A percentile compares a stretch with the other conserved stretches of the same genome.
These are phyloP conservation scores for Silene conica DNA, from an alignment of 148 eudicot genomes.

Conservation along the genomic window DNA sequence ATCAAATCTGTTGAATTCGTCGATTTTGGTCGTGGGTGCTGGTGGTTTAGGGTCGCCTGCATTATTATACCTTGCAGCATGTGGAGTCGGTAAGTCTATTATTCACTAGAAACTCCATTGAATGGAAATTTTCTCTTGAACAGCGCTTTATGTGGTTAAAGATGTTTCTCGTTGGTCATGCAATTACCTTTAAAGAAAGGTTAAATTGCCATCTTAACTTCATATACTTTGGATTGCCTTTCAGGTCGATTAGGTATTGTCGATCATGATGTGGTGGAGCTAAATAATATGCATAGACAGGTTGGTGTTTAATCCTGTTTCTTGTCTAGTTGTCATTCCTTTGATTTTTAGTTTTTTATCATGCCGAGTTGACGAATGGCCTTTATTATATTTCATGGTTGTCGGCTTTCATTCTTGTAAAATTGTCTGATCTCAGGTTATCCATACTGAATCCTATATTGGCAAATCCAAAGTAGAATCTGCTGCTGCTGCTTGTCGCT, in stretches of 20 bases:
- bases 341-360: not conserved
- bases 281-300: constrained; percentile 98
- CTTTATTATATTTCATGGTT: not conserved
- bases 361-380: not conserved
- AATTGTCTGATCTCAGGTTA: constrained; percentile 43
- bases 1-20: constrained; percentile 66
- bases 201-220: not conserved
- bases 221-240: not conserved
- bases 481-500: constrained; percentile 89
- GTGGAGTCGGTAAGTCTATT: constrained; percentile 71
- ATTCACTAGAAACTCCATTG: not conserved
- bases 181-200: not conserved
- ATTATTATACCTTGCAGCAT: constrained; percentile 88
- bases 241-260: constrained; percentile 88
- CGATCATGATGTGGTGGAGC: constrained; percentile 98
- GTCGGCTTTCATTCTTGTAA: not conserved
- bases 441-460: constrained; percentile 81
- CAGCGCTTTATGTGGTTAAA: not conserved
- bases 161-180: not conserved
- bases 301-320: constrained; percentile 33
- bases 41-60: constrained; percentile 99
- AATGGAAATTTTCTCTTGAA: not conserved
- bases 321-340: not conserved
- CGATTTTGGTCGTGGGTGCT: constrained; percentile 91
- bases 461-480: constrained; percentile 93